A percentile compares a stretch with the other conserved stretches of the same genome.
These are phyloP conservation scores for Ophiostoma piceae DNA, from an alignment of 2,329 filamentous ascomycete species.

Conservation along the genomic window DNA sequence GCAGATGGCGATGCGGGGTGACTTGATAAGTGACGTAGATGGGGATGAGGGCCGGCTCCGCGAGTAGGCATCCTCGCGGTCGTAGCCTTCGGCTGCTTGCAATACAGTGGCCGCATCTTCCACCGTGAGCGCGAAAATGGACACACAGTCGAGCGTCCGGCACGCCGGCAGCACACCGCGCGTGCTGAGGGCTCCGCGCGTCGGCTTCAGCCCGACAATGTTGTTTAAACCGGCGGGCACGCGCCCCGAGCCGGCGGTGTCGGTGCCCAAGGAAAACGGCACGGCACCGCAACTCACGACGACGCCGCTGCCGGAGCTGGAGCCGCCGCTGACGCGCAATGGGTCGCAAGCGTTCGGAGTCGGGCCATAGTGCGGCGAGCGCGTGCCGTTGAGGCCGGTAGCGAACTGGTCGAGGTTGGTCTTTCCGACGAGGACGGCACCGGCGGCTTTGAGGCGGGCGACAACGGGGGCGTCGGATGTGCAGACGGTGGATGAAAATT, in stretches of 20 bases:
- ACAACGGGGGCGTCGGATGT: slow-evolving; percentile 44
- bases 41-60: not conserved
- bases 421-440: slow-evolving; percentile 55
- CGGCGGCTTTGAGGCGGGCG: slow-evolving; percentile 45
- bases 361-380: slow-evolving; percentile 52
- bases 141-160: slow-evolving; percentile 22
- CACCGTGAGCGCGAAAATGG: slow-evolving; percentile 27
- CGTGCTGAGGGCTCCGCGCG: slow-evolving; percentile 46
- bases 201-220: slow-evolving; percentile 49
- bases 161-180: slow-evolving; percentile 36
- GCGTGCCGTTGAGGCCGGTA: slow-evolving; percentile 56
- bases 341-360: slow-evolving; percentile 44
- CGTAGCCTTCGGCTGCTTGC: slow-evolving; percentile 43
- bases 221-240: slow-evolving; percentile 52
- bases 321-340: slow-evolving; percentile 41
- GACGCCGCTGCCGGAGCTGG: slow-evolving; percentile 52
- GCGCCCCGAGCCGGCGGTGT: slow-evolving; percentile 51
- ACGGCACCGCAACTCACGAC: slow-evolving; percentile 49
- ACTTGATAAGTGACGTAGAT: not conserved
- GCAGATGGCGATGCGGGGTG: slow-evolving; percentile 36
- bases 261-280: slow-evolving; percentile 52
- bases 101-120: slow-evolving; percentile 45
- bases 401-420: slow-evolving; percentile 58
- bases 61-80: slow-evolving; percentile 39
- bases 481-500: slow-evolving; percentile 36